phyloP scores from a whole-genome alignment of 352 stramenopile genomes.

The Elongisporangium prolatum region DNA sequence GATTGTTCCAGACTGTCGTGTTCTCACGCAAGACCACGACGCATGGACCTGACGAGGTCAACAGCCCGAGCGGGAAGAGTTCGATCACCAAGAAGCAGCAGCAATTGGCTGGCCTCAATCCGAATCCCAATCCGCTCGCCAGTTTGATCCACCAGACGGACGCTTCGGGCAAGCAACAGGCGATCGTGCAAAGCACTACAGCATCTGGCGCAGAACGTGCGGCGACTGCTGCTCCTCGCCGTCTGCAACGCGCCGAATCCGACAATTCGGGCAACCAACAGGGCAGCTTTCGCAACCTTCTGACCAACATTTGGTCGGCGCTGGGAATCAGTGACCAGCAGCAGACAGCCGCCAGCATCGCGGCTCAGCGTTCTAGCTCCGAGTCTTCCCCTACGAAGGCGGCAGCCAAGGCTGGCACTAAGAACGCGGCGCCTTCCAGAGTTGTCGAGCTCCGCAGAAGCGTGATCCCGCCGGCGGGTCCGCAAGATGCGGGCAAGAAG shows the following conservation, averaged over 20 bases:
- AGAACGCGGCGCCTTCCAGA: conserved; percentile 13
- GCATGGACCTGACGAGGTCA: conserved; percentile 35
- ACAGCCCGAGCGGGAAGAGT: conserved; percentile 5
- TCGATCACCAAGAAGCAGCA: conserved; percentile 28
- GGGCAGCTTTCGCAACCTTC: conserved; percentile 57
- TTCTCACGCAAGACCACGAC: conserved; percentile 65
- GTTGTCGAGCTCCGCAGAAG: conserved; percentile 55
- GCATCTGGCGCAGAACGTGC: conserved; percentile 8
- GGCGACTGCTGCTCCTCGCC: conserved; percentile 10
- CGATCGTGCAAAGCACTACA: conserved; percentile 9
- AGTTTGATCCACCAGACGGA: conserved; percentile 70
- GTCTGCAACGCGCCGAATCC: conserved; percentile 20
- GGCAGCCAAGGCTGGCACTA: not conserved
- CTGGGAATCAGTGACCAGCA: conserved; percentile 62
- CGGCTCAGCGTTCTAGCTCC: conserved; percentile 21
- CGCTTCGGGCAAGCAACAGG: conserved; percentile 51
- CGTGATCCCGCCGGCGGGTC: conserved; percentile 32
- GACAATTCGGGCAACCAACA: conserved; percentile 15
- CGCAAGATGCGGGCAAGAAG: conserved; percentile 74
- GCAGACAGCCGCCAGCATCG: conserved; percentile 24
- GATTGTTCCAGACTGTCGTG: conserved; percentile 57
- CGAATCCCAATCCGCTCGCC: conserved; percentile 35
- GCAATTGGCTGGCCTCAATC: conserved; percentile 27
- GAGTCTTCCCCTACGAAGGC: conserved; percentile 10
- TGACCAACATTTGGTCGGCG: conserved; percentile 65